phyloP scores from a whole-genome alignment of 139 green algal genomes.

The Volvox africanus region DNA sequence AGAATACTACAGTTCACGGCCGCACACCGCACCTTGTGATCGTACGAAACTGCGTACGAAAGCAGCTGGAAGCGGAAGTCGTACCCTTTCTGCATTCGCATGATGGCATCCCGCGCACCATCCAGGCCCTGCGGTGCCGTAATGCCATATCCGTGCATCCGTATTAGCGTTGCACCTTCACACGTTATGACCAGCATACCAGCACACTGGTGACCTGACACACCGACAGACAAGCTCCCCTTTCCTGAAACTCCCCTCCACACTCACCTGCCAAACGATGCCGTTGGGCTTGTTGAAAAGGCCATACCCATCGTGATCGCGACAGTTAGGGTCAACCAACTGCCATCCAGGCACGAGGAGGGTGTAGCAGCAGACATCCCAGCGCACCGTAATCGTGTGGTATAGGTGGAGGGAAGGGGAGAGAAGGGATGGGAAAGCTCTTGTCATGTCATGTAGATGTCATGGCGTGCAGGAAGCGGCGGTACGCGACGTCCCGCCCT shows the following conservation, averaged over 20 bases:
- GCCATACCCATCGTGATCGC: constrained; percentile 22
- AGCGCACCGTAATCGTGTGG: no score
- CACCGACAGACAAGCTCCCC: not conserved
- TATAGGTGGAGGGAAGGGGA: no score
- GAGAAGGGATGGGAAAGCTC: no score
- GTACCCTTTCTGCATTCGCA: not conserved
- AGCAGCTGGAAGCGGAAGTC: constrained; percentile 38
- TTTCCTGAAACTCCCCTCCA: not conserved
- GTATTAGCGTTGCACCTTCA: not conserved
- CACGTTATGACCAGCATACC: no score
- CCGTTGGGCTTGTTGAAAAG: constrained; percentile 44
- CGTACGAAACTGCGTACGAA: constrained; percentile 32
- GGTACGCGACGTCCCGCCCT: no score
- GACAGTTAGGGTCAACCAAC: constrained; percentile 24
- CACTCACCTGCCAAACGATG: constrained; percentile 22
- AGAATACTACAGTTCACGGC: no score
- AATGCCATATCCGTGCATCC: not conserved
- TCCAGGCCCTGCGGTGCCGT: not conserved
- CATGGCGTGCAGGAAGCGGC: no score
- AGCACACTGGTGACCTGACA: no score
- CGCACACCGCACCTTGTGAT: constrained; percentile 17
- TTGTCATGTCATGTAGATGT: no score
- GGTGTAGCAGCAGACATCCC: no score
- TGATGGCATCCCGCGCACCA: not conserved
- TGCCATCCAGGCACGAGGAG: not conserved